A percentile compares a stretch with the other conserved stretches of the same genome.
phyloP scores from a whole-genome alignment of 495 filamentous ascomycete genomes.

The Podospora australis region DNA sequence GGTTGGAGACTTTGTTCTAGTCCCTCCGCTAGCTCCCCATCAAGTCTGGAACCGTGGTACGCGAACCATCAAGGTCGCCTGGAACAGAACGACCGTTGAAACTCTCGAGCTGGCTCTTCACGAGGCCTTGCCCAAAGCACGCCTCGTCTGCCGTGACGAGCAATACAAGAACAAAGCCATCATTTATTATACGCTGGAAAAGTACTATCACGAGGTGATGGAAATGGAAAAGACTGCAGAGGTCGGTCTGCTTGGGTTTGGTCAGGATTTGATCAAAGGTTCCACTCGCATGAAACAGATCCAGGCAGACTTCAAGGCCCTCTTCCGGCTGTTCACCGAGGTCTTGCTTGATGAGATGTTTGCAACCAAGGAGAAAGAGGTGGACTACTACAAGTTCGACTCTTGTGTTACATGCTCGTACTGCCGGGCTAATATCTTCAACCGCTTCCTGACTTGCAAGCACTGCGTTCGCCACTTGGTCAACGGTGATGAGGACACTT shows the following conservation, averaged over 20 bases:
- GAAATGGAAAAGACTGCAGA: constrained; percentile 42
- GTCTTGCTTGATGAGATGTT: constrained; percentile 85
- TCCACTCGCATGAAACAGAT: constrained; percentile 59
- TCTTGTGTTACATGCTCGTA: constrained; percentile 92
- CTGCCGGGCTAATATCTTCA: constrained; percentile 94
- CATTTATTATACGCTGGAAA: constrained; percentile 72
- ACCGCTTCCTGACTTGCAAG: constrained; percentile 85
- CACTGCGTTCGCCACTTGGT: constrained; percentile 57
- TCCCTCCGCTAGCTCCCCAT: constrained; percentile 94
- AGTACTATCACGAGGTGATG: constrained; percentile 63
- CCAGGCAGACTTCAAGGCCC: constrained; percentile 65
- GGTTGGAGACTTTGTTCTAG: constrained; percentile 88
- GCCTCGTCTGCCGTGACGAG: constrained; percentile 94
- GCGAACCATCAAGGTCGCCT: constrained; percentile 91
- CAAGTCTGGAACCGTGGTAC: constrained; percentile 98
- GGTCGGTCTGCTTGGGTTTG: constrained; percentile 35
- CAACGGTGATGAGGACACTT: constrained; percentile 64
- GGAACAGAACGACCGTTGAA: constrained; percentile 94
- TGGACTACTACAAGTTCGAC: constrained; percentile 71
- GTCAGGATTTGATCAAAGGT: constrained; percentile 39
- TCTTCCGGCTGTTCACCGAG: constrained; percentile 69
- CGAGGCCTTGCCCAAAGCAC: constrained; percentile 79
- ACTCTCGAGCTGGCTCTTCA: constrained; percentile 77
- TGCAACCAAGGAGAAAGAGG: constrained; percentile 53
- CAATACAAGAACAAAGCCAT: constrained; percentile 99